Percentiles rank a stretch among this genome's conserved stretches.
These are phyloP conservation scores for Monosporascus ibericus DNA, from an alignment of 2,329 filamentous ascomycete species.

Conservation along the genomic window DNA sequence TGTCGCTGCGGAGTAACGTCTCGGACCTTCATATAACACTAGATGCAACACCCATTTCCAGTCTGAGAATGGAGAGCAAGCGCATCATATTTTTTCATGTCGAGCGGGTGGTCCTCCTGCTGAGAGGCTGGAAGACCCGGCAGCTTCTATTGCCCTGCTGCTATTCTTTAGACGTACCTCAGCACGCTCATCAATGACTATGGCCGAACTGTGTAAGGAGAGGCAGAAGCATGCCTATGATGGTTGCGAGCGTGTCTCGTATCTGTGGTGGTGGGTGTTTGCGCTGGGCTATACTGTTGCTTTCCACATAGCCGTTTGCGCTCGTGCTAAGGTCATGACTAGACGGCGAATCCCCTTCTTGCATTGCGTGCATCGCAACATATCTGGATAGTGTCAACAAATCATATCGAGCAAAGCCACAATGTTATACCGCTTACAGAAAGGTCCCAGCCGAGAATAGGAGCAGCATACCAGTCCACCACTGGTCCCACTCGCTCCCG, in stretches of 20 bases:
- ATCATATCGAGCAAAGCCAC: constrained; percentile 15
- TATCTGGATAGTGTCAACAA: constrained; percentile 50
- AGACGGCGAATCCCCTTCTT: constrained; percentile 57
- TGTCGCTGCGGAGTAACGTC: too few relatives aligned
- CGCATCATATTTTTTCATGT: too few relatives aligned
- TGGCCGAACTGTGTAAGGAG: constrained; percentile 70
- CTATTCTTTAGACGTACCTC: neutral
- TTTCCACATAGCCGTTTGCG: constrained; percentile 51
- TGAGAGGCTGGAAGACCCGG: too few relatives aligned
- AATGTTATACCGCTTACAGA: constrained; percentile 55
- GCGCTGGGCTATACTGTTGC: constrained; percentile 35
- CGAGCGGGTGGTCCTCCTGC: too few relatives aligned
- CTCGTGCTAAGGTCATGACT: constrained; percentile 44
- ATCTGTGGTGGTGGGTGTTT: constrained; percentile 53
- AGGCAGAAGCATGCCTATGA: constrained; percentile 72
- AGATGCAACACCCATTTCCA: too few relatives aligned
- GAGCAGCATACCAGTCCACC: constrained; percentile 87
- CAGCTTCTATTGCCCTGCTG: neutral
- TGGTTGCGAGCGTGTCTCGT: constrained; percentile 64
- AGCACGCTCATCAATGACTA: constrained; percentile 30
- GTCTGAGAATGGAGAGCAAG: too few relatives aligned
- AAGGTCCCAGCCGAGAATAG: constrained; percentile 97
- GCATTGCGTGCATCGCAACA: constrained; percentile 98
- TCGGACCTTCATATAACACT: too few relatives aligned
- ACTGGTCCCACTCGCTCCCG: constrained; percentile 60